Evolutionary conservation across 176 grass and related monocot genomes (phyloP).

Genomic region (Themeda triandra): DNA sequence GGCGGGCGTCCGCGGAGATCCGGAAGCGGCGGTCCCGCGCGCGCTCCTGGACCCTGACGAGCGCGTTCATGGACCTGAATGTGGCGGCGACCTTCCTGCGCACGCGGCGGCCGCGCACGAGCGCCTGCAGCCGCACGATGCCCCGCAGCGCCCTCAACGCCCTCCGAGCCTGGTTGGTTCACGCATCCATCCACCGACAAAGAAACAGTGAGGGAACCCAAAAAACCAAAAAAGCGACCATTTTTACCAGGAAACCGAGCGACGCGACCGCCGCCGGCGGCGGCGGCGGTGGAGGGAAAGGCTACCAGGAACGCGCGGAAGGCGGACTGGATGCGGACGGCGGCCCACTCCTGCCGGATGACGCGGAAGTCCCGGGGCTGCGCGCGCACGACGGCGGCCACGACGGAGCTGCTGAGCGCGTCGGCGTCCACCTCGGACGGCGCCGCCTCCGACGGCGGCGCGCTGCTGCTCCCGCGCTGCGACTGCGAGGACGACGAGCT

Average conservation of each 20-base stretch:
- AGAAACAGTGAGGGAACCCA: neutral
- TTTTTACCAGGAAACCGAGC: neutral
- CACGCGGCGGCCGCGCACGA: conserved; percentile 76
- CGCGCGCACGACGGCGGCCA: conserved; percentile 60
- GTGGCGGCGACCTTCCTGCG: conserved; percentile 78
- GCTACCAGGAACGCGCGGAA: conserved; percentile 80
- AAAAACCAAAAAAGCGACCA: neutral
- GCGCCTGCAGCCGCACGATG: conserved; percentile 80
- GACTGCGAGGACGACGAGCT: conserved; percentile 54
- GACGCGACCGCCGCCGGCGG: neutral
- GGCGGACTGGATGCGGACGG: conserved; percentile 71
- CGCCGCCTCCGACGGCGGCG: conserved; percentile 49
- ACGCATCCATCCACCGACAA: neutral
- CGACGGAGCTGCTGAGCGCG: conserved; percentile 49
- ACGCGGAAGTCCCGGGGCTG: conserved; percentile 64
- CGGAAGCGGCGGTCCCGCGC: conserved; percentile 47
- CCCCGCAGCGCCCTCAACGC: conserved; percentile 70
- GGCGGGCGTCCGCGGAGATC: conserved; percentile 33
- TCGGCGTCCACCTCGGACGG: conserved; percentile 54
- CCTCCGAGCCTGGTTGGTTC: conserved; percentile 80
- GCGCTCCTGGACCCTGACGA: conserved; percentile 67
- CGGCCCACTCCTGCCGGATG: conserved; percentile 65
- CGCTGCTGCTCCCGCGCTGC: conserved; percentile 32
- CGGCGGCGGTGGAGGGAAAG: neutral
- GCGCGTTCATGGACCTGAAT: conserved; percentile 79